These are phyloP conservation scores for Murraya paniculata DNA, from an alignment of 345 rosid species.

Conservation along the genomic window DNA sequence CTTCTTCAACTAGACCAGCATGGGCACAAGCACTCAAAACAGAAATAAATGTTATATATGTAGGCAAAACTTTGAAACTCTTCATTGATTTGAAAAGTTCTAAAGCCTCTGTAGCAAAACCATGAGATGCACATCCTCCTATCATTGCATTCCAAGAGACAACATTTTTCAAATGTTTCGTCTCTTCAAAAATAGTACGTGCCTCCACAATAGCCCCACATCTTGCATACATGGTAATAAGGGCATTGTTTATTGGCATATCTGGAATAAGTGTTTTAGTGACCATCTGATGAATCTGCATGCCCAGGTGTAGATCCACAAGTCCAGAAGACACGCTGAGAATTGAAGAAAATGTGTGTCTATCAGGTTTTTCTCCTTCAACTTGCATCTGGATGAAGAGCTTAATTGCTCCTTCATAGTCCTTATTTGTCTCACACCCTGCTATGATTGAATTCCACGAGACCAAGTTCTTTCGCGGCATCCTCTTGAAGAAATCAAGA, in stretches of 20 bases:
- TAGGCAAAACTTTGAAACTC: conserved; percentile 41
- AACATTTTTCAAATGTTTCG: conserved; percentile 48
- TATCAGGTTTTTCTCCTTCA: conserved; percentile 64
- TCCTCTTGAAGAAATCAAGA: conserved; percentile 46
- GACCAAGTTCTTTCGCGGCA: conserved; percentile 49
- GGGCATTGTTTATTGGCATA: conserved; percentile 54
- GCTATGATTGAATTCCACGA: conserved; percentile 79
- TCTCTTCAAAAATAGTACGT: conserved; percentile 41
- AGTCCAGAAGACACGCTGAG: conserved; percentile 56
- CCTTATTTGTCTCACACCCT: conserved; percentile 55
- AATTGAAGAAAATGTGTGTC: conserved; percentile 66
- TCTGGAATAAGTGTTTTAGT: conserved; percentile 50
- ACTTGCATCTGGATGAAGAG: conserved; percentile 52
- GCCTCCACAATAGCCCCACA: conserved; percentile 65
- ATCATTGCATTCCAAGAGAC: conserved; percentile 87
- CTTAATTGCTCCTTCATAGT: conserved; percentile 46
- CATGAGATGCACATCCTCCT: conserved; percentile 77
- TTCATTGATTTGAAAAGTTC: conserved; percentile 52
- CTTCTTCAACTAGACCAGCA: conserved; percentile 63
- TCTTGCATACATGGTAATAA: conserved; percentile 66
- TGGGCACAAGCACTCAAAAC: conserved; percentile 69
- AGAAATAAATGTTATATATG: conserved; percentile 64
- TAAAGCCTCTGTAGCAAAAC: conserved; percentile 55
- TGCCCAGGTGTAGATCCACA: conserved; percentile 57
- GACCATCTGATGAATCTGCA: conserved; percentile 67